Percentiles rank a stretch among this genome's conserved stretches.
phyloP scores from a whole-genome alignment of 306 rosid species.

The Luffa acutangula region DNA sequence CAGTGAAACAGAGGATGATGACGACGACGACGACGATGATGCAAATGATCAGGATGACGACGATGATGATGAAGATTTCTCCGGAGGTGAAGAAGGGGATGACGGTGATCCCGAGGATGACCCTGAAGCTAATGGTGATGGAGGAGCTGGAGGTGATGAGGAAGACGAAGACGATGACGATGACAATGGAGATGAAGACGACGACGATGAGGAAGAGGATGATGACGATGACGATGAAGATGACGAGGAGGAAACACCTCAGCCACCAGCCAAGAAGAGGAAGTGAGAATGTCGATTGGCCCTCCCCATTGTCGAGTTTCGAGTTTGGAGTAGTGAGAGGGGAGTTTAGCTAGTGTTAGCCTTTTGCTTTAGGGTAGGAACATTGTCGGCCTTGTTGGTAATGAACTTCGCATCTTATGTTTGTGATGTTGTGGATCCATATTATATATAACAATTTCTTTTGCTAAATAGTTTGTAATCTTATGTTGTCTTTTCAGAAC shows the following conservation, averaged over 20 bases:
- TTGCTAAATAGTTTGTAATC: neutral
- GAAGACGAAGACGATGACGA: conserved; percentile 26
- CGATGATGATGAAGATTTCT: conserved; percentile 52
- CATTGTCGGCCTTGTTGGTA: conserved; percentile 9
- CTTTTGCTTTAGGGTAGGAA: conserved; percentile 15
- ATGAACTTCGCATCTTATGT: conserved; percentile 2
- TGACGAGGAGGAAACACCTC: conserved; percentile 41
- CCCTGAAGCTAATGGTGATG: conserved; percentile 8
- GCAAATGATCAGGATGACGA: conserved; percentile 43
- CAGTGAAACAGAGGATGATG: conserved; percentile 79
- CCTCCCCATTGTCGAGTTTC: neutral
- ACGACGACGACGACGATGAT: conserved; percentile 27
- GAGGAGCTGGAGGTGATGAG: conserved; percentile 46
- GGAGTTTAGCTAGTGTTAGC: conserved; percentile 19
- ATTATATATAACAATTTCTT: neutral
- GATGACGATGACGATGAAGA: conserved; percentile 35
- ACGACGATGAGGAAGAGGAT: conserved; percentile 21
- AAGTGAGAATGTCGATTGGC: conserved; percentile 37
- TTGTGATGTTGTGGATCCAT: conserved; percentile 6
- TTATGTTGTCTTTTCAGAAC: neutral
- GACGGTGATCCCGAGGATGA: conserved; percentile 45
- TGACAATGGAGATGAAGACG: neutral
- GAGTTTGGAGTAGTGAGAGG: conserved; percentile 22
- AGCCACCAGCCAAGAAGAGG: conserved; percentile 77
- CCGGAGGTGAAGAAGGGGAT: conserved; percentile 47